Percentiles rank a stretch among this genome's conserved stretches.
Evolutionary conservation across 169 alveolate species (phyloP).

Genomic region (Plasmodium inui): DNA sequence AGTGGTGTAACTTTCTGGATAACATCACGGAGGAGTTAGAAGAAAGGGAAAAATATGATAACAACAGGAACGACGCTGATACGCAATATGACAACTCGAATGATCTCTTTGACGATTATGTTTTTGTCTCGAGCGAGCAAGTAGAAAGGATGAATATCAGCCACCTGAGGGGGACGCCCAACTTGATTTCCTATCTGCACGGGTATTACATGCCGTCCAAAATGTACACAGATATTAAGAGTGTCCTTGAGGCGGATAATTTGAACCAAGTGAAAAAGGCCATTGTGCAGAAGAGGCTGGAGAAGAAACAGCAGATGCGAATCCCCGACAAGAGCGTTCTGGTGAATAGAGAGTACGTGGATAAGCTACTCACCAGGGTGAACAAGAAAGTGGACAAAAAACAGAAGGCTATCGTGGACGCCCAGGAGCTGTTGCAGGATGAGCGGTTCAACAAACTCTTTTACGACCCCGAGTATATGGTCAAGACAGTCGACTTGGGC

Average conservation of each 20-base stretch:
- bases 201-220: conserved; percentile 94
- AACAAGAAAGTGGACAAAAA: conserved; percentile 35
- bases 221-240: conserved; percentile 88
- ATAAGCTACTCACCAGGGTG: conserved; percentile 31
- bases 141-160: conserved; percentile 93
- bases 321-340: conserved; percentile 61
- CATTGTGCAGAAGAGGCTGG: conserved; percentile 85
- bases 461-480: conserved; percentile 67
- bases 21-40: conserved; percentile 97
- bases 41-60: conserved; percentile 81
- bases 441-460: conserved; percentile 56
- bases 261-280: conserved; percentile 86
- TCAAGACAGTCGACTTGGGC: conserved; percentile 54
- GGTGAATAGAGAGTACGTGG: conserved; percentile 39
- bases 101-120: conserved; percentile 92
- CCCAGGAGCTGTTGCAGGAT: conserved; percentile 42
- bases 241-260: conserved; percentile 88
- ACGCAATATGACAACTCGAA: conserved; percentile 49
- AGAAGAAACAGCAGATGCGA: conserved; percentile 88
- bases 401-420: conserved; percentile 37
- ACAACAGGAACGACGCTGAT: conserved; percentile 82
- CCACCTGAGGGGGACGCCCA: conserved; percentile 94
- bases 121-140: conserved; percentile 94
- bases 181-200: conserved; percentile 95
- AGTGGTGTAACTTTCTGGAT: conserved; percentile 97